Evolutionary conservation across 257 asterid species (phyloP), one percentile per base, ranked within the genome.

Genomic region (Handroanthus guayacan): DNA sequence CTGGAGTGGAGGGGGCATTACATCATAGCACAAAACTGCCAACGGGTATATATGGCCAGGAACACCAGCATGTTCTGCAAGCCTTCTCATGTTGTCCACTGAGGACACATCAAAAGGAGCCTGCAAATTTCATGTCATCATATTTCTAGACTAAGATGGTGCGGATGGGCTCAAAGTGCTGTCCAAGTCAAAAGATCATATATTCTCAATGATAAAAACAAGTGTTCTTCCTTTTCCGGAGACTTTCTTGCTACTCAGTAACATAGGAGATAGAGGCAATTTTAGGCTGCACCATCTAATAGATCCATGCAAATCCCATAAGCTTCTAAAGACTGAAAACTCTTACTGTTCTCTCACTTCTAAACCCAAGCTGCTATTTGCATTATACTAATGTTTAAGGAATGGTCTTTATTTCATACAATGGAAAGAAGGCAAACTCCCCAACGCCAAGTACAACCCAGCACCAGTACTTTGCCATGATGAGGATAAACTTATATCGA

Each of bases 1-100:
- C 97, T 87, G 84, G 8, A 78, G 78, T 2, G 97, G 97, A 78
- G 97, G 97, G 47, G 97, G 97, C 97, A 92, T 89, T 70, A 92
- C 77, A 65, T 92, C 91, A 77, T 90, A 72, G 79, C 97, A 92
- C 74, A 90, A 76, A 76, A 90, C 31, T 74, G 97, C 89, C 60
- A 90, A 75, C 37, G 97, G 97, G 84, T 90, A 92, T 63, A 92
- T 80, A 75, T 87, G 87, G 66, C 96, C 92, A 72, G 97, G 90
- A 70, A 79, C 84, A 72, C 93, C 97, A 84, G 95, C 89, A 82
- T 89, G 88, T 76, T 92, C 90, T 25, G 86, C 85, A 68, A 92
- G 92, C 87, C 97, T 90, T 83, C 97, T 87, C 97, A 92, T 92
- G 83, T 89, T 92, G 83, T 86, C 95, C 78, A 86, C 88, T 18